Base-by-base conservation (phyloP, 2,329 filamentous ascomycete genomes). In the Coniochaeta sp. region DNA sequence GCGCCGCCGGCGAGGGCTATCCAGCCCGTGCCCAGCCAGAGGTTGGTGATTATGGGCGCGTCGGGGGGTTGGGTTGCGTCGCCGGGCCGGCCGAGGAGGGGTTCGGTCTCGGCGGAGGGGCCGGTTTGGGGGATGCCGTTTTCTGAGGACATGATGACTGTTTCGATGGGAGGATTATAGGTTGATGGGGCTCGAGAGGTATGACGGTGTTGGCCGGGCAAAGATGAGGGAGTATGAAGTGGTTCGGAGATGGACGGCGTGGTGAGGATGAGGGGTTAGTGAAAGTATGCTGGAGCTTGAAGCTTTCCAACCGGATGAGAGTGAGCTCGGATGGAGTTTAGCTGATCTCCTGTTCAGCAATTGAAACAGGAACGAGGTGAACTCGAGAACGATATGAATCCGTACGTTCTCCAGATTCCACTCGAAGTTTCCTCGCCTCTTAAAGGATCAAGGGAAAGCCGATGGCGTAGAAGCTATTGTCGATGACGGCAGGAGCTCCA, bases 1-100 rank as follows among this genome's bases (percentile, higher is more conserved):
- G 91, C 77, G 60, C 88, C 84, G 60, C 91, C 93, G 50, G 84
- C 81, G 75, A 97, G 92, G 44, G 91, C 90, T 62, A 97, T 75
- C 62, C 88, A 81, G 60, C 86, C 93, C 17, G 92, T 96, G 64
- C 91, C 92, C 95, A 68, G 57, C 36, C 66, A 66, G 57, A 61
- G 66, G 31, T 58, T 58, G 22, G 26, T 57, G 57, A 59, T 56
- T 58, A 59, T 47, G 50, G 44, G 38, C 58, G 56, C 58, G 60
- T 24, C 24, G 47, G 47, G 22, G 8, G 47, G 26, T 76, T 96
- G 91, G 57, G 85, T 83, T 11, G 85, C 69, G 59, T 66, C 62
- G 64, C 69, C 70, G 60, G 67, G 71, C 57, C 67, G 26, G 44
- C 79, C 78, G 16, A 81, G 75, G 11, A 81, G 72, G 33, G 78